Conservation (phyloP, 2,329 filamentous ascomycete species). For the Tolypocladium inflatum region DNA sequence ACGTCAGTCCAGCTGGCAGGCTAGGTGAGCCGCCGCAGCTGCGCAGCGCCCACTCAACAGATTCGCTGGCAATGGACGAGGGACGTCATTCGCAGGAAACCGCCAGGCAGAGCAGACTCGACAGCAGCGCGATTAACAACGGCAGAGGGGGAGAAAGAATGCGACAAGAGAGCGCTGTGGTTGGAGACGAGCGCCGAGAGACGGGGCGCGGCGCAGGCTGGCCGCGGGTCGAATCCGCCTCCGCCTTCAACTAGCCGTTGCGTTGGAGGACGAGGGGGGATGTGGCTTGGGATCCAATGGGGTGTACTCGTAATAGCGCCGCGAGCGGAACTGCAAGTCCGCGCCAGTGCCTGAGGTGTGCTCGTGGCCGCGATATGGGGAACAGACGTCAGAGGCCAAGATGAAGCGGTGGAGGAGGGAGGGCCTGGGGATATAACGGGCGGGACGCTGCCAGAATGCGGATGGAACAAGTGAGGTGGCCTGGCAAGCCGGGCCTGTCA, state of each 20-base stretch:
- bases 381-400: not conserved
- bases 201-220: not conserved
- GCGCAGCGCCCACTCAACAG: conserved; percentile 24
- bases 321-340: not conserved
- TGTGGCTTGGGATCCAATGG: not conserved
- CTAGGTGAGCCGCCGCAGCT: conserved; percentile 19
- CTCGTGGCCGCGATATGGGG: not conserved
- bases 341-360: not conserved
- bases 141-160: not conserved
- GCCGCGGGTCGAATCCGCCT: not conserved
- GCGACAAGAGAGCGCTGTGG: not conserved
- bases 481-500: not conserved
- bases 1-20: conserved; percentile 6
- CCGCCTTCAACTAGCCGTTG: not conserved
- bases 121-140: not conserved
- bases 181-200: not conserved
- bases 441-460: not conserved
- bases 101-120: not conserved
- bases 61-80: conserved; percentile 13
- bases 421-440: not conserved
- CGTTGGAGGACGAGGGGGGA: not conserved
- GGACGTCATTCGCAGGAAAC: conserved; percentile 1
- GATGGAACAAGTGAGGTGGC: not conserved
- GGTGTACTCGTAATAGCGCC: not conserved
- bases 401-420: not conserved